Percentiles rank a stretch among this genome's conserved stretches.
These are phyloP conservation scores for Aphanomyces astaci DNA, from an alignment of 352 stramenopile species.

Conservation along the genomic window DNA sequence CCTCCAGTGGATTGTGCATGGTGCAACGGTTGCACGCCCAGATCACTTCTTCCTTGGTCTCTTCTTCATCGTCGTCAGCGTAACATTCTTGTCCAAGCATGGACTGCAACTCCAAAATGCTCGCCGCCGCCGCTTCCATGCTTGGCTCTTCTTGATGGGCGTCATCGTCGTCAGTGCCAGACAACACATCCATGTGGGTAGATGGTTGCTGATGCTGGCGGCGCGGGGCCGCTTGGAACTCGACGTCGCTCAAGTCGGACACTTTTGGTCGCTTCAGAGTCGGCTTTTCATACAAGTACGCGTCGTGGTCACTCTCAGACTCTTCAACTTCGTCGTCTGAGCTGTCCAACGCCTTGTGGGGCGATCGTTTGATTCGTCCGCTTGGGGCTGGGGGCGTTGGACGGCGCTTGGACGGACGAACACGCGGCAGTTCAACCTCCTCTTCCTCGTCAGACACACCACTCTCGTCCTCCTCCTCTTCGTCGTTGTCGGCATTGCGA, in stretches of 20 bases:
- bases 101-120: constrained; percentile 10
- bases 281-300: neutral
- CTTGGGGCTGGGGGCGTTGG: too few species aligned
- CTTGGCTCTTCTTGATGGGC: constrained; percentile 38
- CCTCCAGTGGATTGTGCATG: constrained; percentile 52
- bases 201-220: neutral
- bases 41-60: constrained; percentile 5
- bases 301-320: neutral
- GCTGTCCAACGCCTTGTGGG: neutral
- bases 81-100: neutral
- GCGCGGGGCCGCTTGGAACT: constrained; percentile 7
- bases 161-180: constrained; percentile 35
- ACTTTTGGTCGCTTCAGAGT: neutral
- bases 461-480: constrained; percentile 19
- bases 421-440: neutral
- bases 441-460: neutral
- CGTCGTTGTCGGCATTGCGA: constrained; percentile 25
- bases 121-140: neutral
- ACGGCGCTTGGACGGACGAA: too few species aligned
- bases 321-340: constrained; percentile 8
- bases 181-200: neutral
- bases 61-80: neutral
- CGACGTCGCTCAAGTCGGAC: neutral
- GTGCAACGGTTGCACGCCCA: constrained; percentile 78
- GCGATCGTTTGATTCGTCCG: neutral